Evolutionary conservation across 2,329 filamentous ascomycete genomes (phyloP).

Genomic region (Verticillium nonalfalfae): DNA sequence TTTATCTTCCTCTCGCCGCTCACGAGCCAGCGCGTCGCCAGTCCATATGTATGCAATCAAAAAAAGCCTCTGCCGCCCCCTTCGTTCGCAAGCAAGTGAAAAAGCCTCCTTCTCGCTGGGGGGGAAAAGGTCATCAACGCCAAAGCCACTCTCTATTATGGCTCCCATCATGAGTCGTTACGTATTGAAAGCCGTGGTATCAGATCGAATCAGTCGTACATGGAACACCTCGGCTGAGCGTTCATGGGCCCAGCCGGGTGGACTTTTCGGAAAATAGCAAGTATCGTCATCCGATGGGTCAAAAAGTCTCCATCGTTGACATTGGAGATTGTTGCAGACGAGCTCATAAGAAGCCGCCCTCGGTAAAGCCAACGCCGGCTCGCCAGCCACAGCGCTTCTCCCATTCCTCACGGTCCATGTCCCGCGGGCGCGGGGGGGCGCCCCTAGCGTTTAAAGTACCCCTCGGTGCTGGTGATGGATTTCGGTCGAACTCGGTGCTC

Average conservation of each 20-base stretch:
- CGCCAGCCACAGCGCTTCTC: conserved; percentile 50
- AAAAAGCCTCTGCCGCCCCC: neutral
- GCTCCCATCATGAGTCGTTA: neutral
- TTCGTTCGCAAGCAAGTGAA: neutral
- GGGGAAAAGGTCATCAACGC: neutral
- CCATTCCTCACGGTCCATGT: conserved; percentile 25
- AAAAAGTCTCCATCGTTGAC: neutral
- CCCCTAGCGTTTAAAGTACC: conserved; percentile 22
- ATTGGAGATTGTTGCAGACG: neutral
- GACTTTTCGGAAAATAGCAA: neutral
- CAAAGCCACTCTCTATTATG: neutral
- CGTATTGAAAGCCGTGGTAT: neutral
- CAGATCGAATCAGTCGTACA: neutral
- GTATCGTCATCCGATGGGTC: neutral
- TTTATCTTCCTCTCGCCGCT: no score
- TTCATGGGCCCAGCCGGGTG: neutral
- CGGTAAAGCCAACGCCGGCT: conserved; percentile 46
- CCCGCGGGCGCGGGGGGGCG: conserved; percentile 21
- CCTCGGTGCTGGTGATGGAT: conserved; percentile 26
- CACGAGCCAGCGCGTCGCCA: no score
- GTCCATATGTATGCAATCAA: neutral
- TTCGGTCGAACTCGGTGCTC: conserved; percentile 37
- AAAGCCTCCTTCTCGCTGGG: neutral
- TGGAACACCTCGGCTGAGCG: neutral
- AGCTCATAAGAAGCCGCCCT: conserved; percentile 49